A percentile compares a stretch with the other conserved stretches of the same genome.
Conservation (phyloP, 2,329 filamentous ascomycete species). For the Penicillium paneum region DNA sequence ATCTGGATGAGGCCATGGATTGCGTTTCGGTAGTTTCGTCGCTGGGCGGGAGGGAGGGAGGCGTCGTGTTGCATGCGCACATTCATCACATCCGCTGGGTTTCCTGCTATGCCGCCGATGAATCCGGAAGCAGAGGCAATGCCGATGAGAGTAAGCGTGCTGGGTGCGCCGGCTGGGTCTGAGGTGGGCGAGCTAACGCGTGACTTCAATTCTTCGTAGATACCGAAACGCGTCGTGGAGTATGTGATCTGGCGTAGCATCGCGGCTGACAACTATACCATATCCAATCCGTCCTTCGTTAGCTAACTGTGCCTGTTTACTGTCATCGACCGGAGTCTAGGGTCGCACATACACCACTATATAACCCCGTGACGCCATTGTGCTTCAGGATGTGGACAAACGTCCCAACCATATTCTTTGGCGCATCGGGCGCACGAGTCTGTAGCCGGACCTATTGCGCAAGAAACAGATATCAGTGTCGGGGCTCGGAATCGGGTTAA, state of each 20-base stretch:
- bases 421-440: constrained; percentile 71
- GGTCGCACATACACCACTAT: constrained; percentile 63
- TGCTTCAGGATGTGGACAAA: constrained; percentile 75
- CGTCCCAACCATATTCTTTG: constrained; percentile 79
- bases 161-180: constrained; percentile 51
- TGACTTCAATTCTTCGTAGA: constrained; percentile 90
- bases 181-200: constrained; percentile 49
- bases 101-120: constrained; percentile 83
- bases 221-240: constrained; percentile 90
- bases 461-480: constrained; percentile 17
- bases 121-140: constrained; percentile 83
- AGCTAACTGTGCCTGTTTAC: not conserved
- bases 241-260: constrained; percentile 93
- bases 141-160: constrained; percentile 72
- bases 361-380: constrained; percentile 76
- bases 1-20: constrained; percentile 83
- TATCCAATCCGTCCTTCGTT: constrained; percentile 2
- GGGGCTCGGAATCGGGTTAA: not conserved
- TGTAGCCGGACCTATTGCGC: constrained; percentile 73
- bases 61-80: constrained; percentile 97
- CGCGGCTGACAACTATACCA: constrained; percentile 71
- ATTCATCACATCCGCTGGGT: constrained; percentile 93
- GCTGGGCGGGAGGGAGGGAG: constrained; percentile 67
- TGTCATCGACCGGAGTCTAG: not conserved
- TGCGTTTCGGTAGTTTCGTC: constrained; percentile 86